Conservation (phyloP, 345 rosid genomes). For the Syzygium aqueum region DNA sequence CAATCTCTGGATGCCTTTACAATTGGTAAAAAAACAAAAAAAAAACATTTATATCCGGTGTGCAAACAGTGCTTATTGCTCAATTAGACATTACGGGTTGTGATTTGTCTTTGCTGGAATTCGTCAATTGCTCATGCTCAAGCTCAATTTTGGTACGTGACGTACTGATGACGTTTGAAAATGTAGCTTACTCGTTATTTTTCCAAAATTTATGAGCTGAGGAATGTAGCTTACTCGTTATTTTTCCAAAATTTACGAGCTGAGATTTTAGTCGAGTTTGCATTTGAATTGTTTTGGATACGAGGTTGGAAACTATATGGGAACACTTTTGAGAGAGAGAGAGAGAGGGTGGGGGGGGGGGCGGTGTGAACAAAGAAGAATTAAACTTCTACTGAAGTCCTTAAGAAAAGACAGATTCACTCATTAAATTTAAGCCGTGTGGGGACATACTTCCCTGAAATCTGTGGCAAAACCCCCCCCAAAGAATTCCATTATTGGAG, state of each 20-base stretch:
- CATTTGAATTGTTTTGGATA: not conserved
- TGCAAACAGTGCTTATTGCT: not conserved
- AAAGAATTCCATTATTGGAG: not conserved
- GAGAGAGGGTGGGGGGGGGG: too few relatives aligned
- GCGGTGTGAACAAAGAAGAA: not conserved
- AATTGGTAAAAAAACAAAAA: not conserved
- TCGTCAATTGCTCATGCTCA: not conserved
- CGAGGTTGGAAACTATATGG: not conserved
- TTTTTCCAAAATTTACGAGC: accelerated
- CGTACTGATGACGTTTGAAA: accelerated
- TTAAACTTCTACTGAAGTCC: not conserved
- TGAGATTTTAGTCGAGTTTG: not conserved
- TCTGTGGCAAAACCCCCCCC: not conserved
- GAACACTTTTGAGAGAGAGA: too few relatives aligned
- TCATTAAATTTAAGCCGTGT: not conserved
- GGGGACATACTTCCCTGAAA: not conserved
- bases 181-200: not conserved
- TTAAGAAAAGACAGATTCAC: not conserved
- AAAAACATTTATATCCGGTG: too few relatives aligned
- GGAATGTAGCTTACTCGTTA: accelerated
- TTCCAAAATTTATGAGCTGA: accelerated
- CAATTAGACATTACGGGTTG: not conserved
- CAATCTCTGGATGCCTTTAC: not conserved
- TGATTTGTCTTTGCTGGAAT: not conserved
- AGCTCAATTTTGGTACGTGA: not conserved